A percentile compares a stretch with the other conserved stretches of the same genome.
Conservation (phyloP, 176 grass and related monocot genomes). For the Themeda triandra region DNA sequence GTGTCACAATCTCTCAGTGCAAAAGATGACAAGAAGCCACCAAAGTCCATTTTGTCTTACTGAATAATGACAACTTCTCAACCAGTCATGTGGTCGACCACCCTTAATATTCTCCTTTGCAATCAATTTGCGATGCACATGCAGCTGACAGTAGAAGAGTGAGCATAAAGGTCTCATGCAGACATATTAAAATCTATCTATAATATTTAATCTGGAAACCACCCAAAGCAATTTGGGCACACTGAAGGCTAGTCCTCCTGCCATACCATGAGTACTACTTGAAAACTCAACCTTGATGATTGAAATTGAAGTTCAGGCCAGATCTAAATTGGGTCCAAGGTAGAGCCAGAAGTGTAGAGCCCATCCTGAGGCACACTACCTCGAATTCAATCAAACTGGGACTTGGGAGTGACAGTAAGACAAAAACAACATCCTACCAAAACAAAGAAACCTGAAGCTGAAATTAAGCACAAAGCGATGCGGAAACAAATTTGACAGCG, state of each 20-base stretch:
- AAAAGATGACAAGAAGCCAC: neutral
- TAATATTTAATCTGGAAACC: neutral
- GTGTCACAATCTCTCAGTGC: neutral
- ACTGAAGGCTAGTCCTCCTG: neutral
- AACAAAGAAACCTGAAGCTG: neutral
- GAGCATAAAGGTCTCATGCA: neutral
- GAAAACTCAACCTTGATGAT: neutral
- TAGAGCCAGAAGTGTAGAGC: neutral
- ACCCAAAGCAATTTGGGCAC: neutral
- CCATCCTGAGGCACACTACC: neutral
- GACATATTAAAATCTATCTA: neutral
- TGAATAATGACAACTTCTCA: neutral
- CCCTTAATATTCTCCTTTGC: neutral
- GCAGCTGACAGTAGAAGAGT: neutral
- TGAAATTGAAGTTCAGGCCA: neutral
- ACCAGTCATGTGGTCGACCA: neutral
- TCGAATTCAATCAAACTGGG: neutral
- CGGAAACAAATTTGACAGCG: neutral
- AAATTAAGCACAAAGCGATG: neutral
- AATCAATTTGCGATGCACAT: neutral
- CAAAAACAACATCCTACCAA: neutral
- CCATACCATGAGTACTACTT: too few species aligned
- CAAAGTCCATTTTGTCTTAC: neutral
- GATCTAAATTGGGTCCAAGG: neutral
- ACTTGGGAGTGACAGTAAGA: neutral